Conservation (phyloP, 2,329 filamentous ascomycete genomes). For the Fusarium luffae region DNA sequence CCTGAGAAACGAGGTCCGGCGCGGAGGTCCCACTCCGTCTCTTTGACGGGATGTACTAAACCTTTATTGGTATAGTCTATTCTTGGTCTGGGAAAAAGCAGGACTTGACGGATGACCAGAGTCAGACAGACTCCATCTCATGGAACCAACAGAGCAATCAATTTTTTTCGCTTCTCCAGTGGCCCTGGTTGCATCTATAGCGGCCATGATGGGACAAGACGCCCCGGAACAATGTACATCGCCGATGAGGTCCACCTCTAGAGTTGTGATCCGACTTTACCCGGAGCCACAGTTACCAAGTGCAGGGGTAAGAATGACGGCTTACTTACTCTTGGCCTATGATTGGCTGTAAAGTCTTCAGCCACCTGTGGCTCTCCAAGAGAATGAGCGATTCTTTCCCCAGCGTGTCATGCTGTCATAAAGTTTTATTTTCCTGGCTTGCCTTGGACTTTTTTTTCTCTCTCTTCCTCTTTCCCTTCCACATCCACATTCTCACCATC, state of each 20-base stretch:
- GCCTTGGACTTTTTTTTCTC: slow-evolving; percentile 39
- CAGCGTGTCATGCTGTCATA: slow-evolving; percentile 55
- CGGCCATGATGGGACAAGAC: slow-evolving; percentile 5
- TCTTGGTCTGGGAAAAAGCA: slow-evolving; percentile 1
- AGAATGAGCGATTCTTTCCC: slow-evolving; percentile 23
- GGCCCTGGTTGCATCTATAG: neutral
- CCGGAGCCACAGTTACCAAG: slow-evolving; percentile 44
- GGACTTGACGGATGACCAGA: neutral
- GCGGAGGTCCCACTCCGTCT: slow-evolving; percentile 35
- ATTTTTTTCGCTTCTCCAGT: slow-evolving; percentile 1
- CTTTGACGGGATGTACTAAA: slow-evolving; percentile 11
- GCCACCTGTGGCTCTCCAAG: slow-evolving; percentile 38
- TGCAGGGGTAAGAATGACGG: slow-evolving; percentile 19
- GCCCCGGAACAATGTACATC: slow-evolving; percentile 44
- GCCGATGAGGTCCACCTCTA: slow-evolving; percentile 11
- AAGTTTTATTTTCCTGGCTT: slow-evolving; percentile 50
- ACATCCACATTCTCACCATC: slow-evolving; percentile 30
- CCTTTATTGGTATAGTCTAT: slow-evolving; percentile 1
- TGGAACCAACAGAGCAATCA: neutral
- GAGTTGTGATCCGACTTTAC: slow-evolving; percentile 49
- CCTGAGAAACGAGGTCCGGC: slow-evolving; percentile 16
- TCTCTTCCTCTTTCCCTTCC: slow-evolving; percentile 36
- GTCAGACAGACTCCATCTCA: neutral
- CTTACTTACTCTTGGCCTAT: slow-evolving; percentile 31
- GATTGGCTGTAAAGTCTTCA: slow-evolving; percentile 51